Base-by-base conservation (phyloP, 768 basidiomycete genomes). In the Auricularia sp. region DNA sequence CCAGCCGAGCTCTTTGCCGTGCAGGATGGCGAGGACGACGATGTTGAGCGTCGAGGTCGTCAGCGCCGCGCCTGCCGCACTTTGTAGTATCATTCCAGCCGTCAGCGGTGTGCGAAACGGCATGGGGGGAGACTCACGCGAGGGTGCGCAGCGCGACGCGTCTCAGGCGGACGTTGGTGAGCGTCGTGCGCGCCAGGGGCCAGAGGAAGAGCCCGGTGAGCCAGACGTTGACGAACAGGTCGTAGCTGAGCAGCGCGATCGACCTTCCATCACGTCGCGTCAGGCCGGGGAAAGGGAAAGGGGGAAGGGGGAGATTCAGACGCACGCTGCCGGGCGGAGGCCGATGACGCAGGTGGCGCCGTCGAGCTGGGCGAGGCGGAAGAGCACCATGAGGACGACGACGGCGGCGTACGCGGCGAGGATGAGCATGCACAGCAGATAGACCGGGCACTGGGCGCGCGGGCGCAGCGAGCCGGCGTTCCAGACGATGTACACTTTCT, bases 21-120 rank as follows among this genome's bases (percentile, higher is more conserved):
- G 73, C 70, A 80, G 64, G 29, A 75, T 62, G 11, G 80, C 79
- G 35, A 85, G 74, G n/a, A 83, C 71, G 11, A 74, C 69, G 45
- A 83, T 78, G 69, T 85, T 79, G 63, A 70, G 76, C 44, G 79
- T 77, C 11, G 82, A 83, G 5, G 83, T 83, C 11, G 76, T 75
- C 13, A 85, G 76, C 0, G 82, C 79, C 24, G 81, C 74, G 24
- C 73, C 67, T 0, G 83, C 76, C 0, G 83, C 82, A 58, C 81
- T 29, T 29, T 29, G 29, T 81, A 65, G 45, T 54, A 29, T 44
- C 8, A 29, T 29, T 29, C 29, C 29, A 29, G 29, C 51, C 10
- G 14, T 54, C 56, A 45, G 18, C 18, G n/a, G 5, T 34, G 56
- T 45, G 18, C 35, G 13, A 33, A 5, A 34, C 3, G 44, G 59